Conservation (phyloP, 1,284 basidiomycete genomes). For the Trametes versicolor region DNA sequence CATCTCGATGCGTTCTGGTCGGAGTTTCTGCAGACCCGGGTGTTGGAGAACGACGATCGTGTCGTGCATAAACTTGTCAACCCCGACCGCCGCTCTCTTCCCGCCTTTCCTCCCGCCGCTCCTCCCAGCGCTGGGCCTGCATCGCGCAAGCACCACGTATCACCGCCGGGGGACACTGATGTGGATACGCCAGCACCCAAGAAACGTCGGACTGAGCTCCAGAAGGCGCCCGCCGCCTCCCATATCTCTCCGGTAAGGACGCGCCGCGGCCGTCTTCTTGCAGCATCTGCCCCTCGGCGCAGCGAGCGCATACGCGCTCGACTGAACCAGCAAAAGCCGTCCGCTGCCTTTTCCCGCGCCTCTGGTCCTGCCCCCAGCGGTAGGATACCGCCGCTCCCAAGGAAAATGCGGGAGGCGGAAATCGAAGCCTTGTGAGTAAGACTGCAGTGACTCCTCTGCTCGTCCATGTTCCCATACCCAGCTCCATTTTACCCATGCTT, state of each 20-base stretch:
- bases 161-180: neutral
- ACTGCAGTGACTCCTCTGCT: too few species aligned
- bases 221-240: neutral
- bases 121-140: too few species aligned
- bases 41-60: constrained; percentile 7
- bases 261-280: too few species aligned
- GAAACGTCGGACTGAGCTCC: neutral
- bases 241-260: neutral
- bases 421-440: too few species aligned
- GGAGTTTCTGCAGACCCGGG: constrained; percentile 7
- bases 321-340: too few species aligned
- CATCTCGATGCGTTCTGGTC: constrained; percentile 15
- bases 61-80: constrained; percentile 5
- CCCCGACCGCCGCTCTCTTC: neutral
- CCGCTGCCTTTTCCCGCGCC: too few species aligned
- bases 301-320: neutral
- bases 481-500: too few species aligned
- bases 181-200: neutral
- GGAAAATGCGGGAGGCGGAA: too few species aligned
- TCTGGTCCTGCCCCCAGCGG: too few species aligned
- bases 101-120: neutral
- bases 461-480: too few species aligned
- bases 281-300: neutral
- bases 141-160: neutral
- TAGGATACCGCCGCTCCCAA: too few species aligned